Evolutionary conservation across 2,329 filamentous ascomycete genomes (phyloP).

Genomic region (Curvularia spicifera): DNA sequence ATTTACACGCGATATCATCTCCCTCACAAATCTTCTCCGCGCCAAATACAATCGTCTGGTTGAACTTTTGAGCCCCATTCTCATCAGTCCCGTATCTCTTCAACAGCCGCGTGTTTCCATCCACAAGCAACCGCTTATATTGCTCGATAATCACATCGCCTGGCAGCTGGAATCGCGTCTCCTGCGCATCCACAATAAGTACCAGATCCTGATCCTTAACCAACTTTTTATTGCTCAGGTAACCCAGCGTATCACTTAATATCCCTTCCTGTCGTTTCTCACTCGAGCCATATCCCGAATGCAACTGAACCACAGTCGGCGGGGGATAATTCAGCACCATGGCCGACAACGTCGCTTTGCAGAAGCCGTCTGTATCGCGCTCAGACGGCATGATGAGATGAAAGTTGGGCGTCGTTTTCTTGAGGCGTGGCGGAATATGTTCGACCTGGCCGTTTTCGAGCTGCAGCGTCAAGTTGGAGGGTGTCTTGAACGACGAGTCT

Average conservation of each 20-base stretch:
- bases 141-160: conserved; percentile 67
- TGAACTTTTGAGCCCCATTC: conserved; percentile 43
- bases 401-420: conserved; percentile 52
- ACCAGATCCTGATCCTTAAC: conserved; percentile 66
- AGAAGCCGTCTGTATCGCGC: conserved; percentile 59
- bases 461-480: conserved; percentile 44
- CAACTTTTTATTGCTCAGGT: conserved; percentile 56
- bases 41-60: conserved; percentile 63
- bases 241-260: conserved; percentile 55
- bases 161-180: conserved; percentile 70
- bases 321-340: conserved; percentile 66
- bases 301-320: conserved; percentile 60
- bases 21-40: conserved; percentile 62
- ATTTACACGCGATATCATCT: conserved; percentile 59
- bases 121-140: conserved; percentile 63
- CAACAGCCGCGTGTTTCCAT: conserved; percentile 60
- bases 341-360: conserved; percentile 63
- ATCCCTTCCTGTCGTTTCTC: conserved; percentile 53
- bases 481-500: conserved; percentile 36
- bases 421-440: conserved; percentile 36
- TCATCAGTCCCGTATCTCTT: conserved; percentile 55
- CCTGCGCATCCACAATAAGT: conserved; percentile 67
- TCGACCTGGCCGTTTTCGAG: conserved; percentile 43
- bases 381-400: conserved; percentile 63
- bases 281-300: conserved; percentile 29